Conservation (phyloP, 1,284 basidiomycete species). For the Marasmius tenuissimus region DNA sequence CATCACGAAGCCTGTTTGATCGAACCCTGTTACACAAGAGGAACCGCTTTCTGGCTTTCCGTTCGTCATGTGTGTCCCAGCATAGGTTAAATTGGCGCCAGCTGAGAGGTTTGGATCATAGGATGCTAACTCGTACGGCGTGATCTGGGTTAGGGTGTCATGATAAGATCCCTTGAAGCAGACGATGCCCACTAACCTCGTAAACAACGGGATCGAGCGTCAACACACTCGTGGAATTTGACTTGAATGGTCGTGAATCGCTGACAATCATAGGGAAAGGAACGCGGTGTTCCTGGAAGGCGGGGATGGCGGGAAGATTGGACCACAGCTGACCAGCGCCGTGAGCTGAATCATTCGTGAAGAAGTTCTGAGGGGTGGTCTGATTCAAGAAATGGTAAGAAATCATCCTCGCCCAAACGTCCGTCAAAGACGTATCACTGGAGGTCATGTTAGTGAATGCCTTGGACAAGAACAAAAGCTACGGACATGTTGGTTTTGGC, state of each 20-base stretch:
- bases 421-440: slow-evolving; percentile 63
- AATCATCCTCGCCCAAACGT: slow-evolving; percentile 63
- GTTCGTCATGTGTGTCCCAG: slow-evolving; percentile 57
- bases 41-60: slow-evolving; percentile 49
- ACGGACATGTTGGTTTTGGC: slow-evolving; percentile 52
- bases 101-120: slow-evolving; percentile 66
- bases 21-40: slow-evolving; percentile 63
- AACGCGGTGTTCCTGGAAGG: slow-evolving; percentile 42
- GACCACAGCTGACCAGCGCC: slow-evolving; percentile 71
- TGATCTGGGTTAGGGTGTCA: slow-evolving; percentile 39
- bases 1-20: slow-evolving; percentile 66
- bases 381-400: slow-evolving; percentile 70
- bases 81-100: slow-evolving; percentile 57
- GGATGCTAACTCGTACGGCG: slow-evolving; percentile 66
- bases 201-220: slow-evolving; percentile 54
- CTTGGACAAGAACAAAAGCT: neutral
- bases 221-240: slow-evolving; percentile 41
- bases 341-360: slow-evolving; percentile 57
- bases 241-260: slow-evolving; percentile 50
- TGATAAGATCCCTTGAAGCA: neutral
- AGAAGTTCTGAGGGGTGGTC: slow-evolving; percentile 57
- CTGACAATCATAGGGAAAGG: slow-evolving; percentile 62
- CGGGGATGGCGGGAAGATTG: slow-evolving; percentile 44
- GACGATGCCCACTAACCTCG: slow-evolving; percentile 40
- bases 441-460: slow-evolving; percentile 5